Evolutionary conservation across 2,329 filamentous ascomycete species (phyloP).

Genomic region (Fusarium pseudograminearum): DNA sequence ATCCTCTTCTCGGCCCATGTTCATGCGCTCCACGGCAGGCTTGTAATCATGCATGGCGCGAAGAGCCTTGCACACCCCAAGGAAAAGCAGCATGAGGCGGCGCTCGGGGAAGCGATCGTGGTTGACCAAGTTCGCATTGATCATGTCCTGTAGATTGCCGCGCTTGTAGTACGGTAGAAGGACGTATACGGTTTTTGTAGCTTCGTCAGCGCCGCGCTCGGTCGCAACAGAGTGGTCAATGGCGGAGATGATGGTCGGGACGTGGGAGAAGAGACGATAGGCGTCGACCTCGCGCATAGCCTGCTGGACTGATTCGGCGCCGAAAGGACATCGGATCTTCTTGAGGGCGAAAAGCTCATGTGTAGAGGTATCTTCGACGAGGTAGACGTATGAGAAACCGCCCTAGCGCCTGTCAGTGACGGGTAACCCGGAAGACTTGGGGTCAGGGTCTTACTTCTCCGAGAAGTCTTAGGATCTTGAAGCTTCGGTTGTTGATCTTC

Average conservation of each 20-base stretch:
- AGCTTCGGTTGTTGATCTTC: constrained; percentile 93
- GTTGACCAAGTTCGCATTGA: constrained; percentile 98
- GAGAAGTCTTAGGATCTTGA: constrained; percentile 93
- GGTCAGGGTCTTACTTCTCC: constrained; percentile 75
- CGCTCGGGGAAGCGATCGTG: constrained; percentile 90
- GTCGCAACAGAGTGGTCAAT: constrained; percentile 85
- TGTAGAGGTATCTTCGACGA: constrained; percentile 89
- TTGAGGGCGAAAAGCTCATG: constrained; percentile 93
- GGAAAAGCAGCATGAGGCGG: constrained; percentile 87
- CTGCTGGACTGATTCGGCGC: constrained; percentile 92
- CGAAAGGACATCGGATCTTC: constrained; percentile 98
- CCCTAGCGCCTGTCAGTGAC: constrained; percentile 65
- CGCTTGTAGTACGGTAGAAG: constrained; percentile 94
- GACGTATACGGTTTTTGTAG: constrained; percentile 94
- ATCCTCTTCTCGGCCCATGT: constrained; percentile 61
- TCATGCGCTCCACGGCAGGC: constrained; percentile 63
- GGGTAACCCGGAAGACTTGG: background rate
- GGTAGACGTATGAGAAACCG: constrained; percentile 98
- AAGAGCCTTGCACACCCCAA: constrained; percentile 90
- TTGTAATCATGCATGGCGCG: constrained; percentile 92
- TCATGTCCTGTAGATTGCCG: constrained; percentile 96
- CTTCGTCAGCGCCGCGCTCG: constrained; percentile 73
- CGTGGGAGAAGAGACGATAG: constrained; percentile 87
- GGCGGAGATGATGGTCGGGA: constrained; percentile 87
- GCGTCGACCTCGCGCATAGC: constrained; percentile 98